Evolutionary conservation across 805 yeast genomes (phyloP).

Genomic region (Metschnikowia peoriensis): DNA sequence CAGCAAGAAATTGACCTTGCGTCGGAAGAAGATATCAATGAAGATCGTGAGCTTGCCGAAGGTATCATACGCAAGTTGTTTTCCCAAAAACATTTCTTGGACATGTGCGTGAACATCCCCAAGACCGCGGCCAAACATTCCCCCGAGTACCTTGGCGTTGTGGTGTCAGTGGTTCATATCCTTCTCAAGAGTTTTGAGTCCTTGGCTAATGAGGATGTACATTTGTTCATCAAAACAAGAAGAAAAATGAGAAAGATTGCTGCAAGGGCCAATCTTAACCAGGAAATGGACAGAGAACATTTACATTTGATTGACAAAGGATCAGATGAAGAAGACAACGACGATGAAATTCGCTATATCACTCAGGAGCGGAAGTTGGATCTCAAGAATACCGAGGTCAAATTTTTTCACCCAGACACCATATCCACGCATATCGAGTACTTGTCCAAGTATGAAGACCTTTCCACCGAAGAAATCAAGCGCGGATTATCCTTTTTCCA

Average conservation of each 20-base stretch:
- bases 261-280: slow-evolving; percentile 18
- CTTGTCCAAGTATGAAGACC: slow-evolving; percentile 59
- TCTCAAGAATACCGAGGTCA: slow-evolving; percentile 38
- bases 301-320: slow-evolving; percentile 19
- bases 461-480: slow-evolving; percentile 58
- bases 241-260: slow-evolving; percentile 36
- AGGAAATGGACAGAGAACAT: slow-evolving; percentile 18
- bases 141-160: slow-evolving; percentile 55
- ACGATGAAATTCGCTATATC: slow-evolving; percentile 32
- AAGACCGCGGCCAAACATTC: slow-evolving; percentile 63
- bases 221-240: slow-evolving; percentile 46
- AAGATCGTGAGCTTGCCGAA: slow-evolving; percentile 48
- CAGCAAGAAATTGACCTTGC: slow-evolving; percentile 13
- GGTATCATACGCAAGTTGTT: slow-evolving; percentile 69
- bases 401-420: slow-evolving; percentile 56
- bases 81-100: slow-evolving; percentile 58
- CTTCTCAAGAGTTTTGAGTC: slow-evolving; percentile 66
- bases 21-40: slow-evolving; percentile 42
- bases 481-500: slow-evolving; percentile 69
- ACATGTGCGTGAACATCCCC: slow-evolving; percentile 57
- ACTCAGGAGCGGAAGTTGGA: slow-evolving; percentile 49
- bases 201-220: slow-evolving; percentile 56
- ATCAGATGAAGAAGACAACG: slow-evolving; percentile 28
- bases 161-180: slow-evolving; percentile 64
- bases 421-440: slow-evolving; percentile 65